Conservation (phyloP, 345 rosid genomes). For the Eucalyptus regnans region DNA sequence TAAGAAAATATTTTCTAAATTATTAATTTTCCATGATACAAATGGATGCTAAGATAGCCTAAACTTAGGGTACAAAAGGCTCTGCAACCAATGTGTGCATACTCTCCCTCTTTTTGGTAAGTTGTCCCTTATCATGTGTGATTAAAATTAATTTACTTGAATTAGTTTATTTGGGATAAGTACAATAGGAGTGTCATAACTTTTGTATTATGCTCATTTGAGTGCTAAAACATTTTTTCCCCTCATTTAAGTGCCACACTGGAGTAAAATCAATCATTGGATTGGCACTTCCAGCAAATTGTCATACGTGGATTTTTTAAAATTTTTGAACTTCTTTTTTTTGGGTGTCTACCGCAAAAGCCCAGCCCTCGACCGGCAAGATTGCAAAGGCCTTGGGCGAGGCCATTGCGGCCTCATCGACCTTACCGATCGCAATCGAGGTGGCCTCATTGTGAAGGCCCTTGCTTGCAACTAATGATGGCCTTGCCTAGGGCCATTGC, state of each 20-base stretch:
- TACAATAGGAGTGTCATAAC: no score
- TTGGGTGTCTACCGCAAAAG: no score
- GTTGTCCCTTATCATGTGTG: background rate
- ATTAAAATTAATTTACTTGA: background rate
- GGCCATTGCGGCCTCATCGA: fast-evolving
- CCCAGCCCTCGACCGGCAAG: fast-evolving
- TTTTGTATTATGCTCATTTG: no score
- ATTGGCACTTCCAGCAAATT: no score
- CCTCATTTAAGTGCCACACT: no score
- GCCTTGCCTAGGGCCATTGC: no score
- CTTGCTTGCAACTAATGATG: no score
- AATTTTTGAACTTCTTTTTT: no score
- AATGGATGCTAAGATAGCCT: background rate
- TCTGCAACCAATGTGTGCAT: background rate
- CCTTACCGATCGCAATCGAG: fast-evolving
- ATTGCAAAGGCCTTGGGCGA: fast-evolving
- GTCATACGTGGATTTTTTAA: no score
- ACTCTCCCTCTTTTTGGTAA: background rate
- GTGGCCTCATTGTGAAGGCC: no score
- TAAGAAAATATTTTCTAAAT: background rate
- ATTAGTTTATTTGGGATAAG: background rate
- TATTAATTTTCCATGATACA: background rate
- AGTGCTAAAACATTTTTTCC: no score
- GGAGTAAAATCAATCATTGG: no score
- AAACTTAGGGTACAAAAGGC: background rate